A percentile compares a stretch with the other conserved stretches of the same genome.
phyloP scores from a whole-genome alignment of 345 rosid genomes.

The Hibiscus mutabilis region DNA sequence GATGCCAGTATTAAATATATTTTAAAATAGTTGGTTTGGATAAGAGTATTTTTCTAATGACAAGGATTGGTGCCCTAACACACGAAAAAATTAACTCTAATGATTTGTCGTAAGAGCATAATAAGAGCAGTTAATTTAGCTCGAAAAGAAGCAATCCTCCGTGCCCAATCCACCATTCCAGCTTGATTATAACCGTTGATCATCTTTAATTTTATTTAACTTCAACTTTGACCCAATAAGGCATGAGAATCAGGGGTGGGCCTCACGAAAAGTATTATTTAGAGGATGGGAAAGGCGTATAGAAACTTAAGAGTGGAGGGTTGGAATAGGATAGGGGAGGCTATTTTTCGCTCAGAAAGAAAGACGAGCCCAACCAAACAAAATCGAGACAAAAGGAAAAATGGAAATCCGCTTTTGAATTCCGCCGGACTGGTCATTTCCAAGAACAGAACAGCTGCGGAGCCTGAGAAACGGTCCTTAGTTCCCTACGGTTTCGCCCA shows the following conservation, averaged over 20 bases:
- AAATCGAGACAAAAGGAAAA: conserved; percentile 18
- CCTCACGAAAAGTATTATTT: neutral
- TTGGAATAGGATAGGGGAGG: neutral
- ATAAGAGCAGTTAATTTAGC: neutral
- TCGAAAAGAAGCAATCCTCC: neutral
- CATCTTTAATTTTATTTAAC: neutral
- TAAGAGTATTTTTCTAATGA: no score
- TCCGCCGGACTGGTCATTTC: conserved; percentile 26
- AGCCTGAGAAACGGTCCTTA: neutral
- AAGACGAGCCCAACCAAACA: neutral
- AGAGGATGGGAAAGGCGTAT: neutral
- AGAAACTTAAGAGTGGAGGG: neutral
- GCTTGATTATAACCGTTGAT: neutral
- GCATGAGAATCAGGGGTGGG: neutral
- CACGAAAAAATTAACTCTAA: neutral
- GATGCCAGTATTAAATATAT: no score
- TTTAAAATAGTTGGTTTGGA: no score
- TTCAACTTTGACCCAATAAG: neutral
- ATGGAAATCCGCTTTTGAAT: conserved; percentile 34
- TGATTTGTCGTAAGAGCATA: neutral
- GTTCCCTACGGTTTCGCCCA: conserved; percentile 1
- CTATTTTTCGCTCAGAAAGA: neutral
- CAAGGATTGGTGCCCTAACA: no score
- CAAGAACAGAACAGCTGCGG: neutral
- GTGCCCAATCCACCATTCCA: neutral